Conservation (phyloP, 2,329 filamentous ascomycete genomes). For the Ascochyta viciae-villosae region DNA sequence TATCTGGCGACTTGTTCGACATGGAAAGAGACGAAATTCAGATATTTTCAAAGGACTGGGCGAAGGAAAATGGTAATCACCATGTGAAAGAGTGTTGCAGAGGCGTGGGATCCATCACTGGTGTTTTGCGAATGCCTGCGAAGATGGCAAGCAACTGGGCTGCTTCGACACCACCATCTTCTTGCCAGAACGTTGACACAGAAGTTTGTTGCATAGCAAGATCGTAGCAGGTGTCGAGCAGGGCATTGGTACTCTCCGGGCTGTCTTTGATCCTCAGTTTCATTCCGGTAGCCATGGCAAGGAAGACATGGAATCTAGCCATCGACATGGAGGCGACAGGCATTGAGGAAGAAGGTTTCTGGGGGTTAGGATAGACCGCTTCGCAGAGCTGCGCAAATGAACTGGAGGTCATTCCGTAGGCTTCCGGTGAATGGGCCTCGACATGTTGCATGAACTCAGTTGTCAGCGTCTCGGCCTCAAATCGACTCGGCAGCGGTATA, state of each 20-base stretch:
- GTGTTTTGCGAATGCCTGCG: conserved; percentile 36
- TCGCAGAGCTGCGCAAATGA: conserved; percentile 42
- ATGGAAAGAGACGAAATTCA: neutral
- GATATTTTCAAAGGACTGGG: no score
- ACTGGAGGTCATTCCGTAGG: conserved; percentile 34
- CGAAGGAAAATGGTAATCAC: conserved; percentile 23
- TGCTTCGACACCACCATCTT: conserved; percentile 42
- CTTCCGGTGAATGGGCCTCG: conserved; percentile 32
- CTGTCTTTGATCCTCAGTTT: conserved; percentile 42
- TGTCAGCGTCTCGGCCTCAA: conserved; percentile 47
- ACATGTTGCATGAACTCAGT: conserved; percentile 43
- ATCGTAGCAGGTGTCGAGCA: conserved; percentile 47
- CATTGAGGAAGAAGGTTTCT: conserved; percentile 25
- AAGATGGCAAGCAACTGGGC: conserved; percentile 43
- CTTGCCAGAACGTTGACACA: conserved; percentile 44
- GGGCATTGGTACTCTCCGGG: conserved; percentile 38
- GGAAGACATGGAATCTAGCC: conserved; percentile 47
- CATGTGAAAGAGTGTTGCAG: conserved; percentile 43
- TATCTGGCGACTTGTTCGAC: neutral
- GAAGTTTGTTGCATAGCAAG: conserved; percentile 46
- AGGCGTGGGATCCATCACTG: conserved; percentile 25
- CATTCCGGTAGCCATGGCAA: conserved; percentile 48
- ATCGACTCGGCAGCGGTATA: conserved; percentile 42
- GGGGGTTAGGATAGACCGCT: conserved; percentile 41
- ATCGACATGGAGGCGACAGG: conserved; percentile 37